Percentiles rank a stretch among this genome's conserved stretches.
Evolutionary conservation across 208 protist genomes (phyloP).

Genomic region (Trypanosoma melophagium): DNA sequence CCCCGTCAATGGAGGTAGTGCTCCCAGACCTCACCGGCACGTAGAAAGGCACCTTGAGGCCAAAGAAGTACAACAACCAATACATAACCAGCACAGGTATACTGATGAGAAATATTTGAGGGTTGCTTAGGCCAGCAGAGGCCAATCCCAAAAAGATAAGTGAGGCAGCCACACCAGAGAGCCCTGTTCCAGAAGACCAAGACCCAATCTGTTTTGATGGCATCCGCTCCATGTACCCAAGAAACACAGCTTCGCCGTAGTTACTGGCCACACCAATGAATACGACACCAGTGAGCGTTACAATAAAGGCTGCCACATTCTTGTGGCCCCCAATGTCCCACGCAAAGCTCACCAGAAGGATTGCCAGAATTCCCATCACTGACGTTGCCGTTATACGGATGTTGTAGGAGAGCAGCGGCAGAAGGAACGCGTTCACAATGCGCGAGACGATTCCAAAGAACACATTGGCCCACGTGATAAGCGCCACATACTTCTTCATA

Average conservation of each 20-base stretch:
- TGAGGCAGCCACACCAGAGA: constrained; percentile 80
- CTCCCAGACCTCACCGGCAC: not conserved
- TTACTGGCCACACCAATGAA: constrained; percentile 55
- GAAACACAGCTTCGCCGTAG: constrained; percentile 81
- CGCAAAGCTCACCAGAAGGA: constrained; percentile 74
- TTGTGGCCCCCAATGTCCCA: constrained; percentile 43
- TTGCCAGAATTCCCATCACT: constrained; percentile 46
- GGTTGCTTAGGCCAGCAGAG: constrained; percentile 44
- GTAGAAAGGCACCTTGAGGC: constrained; percentile 39
- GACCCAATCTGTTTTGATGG: constrained; percentile 74
- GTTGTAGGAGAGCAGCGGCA: constrained; percentile 66
- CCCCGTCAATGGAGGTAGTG: too few species aligned
- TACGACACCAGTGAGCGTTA: constrained; percentile 70
- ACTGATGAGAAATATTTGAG: constrained; percentile 69
- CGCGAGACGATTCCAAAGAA: constrained; percentile 79
- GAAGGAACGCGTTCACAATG: constrained; percentile 79
- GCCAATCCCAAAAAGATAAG: constrained; percentile 73
- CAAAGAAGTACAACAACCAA: constrained; percentile 69
- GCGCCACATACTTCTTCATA: constrained; percentile 63
- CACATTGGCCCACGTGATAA: constrained; percentile 79
- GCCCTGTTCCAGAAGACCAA: constrained; percentile 87
- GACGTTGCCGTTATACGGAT: constrained; percentile 64
- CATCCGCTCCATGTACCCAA: constrained; percentile 82
- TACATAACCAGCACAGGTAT: constrained; percentile 66
- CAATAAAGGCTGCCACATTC: constrained; percentile 54